Conservation (phyloP, 768 basidiomycete species). For the Cystobasidiopsis lactophilus region DNA sequence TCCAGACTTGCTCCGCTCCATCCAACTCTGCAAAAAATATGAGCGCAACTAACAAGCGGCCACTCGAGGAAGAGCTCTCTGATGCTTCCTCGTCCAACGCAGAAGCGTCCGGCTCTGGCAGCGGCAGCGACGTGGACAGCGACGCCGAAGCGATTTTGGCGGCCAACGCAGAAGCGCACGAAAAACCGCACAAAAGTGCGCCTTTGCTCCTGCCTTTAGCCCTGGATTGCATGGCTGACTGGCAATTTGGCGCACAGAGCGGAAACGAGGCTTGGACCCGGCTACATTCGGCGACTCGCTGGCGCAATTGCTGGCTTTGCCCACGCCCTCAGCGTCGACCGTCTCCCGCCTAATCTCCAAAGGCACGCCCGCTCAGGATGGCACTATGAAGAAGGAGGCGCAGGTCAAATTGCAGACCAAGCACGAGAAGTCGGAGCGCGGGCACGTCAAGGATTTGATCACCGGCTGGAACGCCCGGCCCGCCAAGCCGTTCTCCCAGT, state of each 20-base stretch:
- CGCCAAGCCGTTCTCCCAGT: conserved; percentile 15
- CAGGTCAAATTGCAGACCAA: conserved; percentile 16
- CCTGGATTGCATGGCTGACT: background rate
- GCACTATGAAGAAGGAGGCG: conserved; percentile 10
- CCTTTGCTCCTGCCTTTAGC: background rate
- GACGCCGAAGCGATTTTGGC: conserved; percentile 6
- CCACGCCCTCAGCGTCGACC: conserved; percentile 2
- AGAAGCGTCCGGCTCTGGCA: background rate
- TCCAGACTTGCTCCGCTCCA: too few species aligned
- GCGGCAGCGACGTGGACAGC: background rate
- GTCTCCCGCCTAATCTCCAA: background rate
- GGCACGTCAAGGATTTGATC: conserved; percentile 21
- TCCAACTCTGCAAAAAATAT: too few species aligned
- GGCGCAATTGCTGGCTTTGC: conserved; percentile 4
- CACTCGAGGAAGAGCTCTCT: background rate
- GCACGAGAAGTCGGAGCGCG: conserved; percentile 15
- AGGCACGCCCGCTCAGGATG: background rate
- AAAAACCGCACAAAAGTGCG: conserved; percentile 5
- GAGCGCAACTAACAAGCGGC: too few species aligned
- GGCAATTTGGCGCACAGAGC: background rate
- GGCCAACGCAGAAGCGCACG: conserved; percentile 5
- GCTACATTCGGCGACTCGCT: conserved; percentile 10
- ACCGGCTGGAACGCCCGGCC: conserved; percentile 19
- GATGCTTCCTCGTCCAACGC: background rate
- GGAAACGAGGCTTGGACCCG: conserved; percentile 8